Evolutionary conservation across 2,329 filamentous ascomycete species (phyloP), one percentile per base, ranked within the genome.

Genomic region (Rhynchosporium graminicola): DNA sequence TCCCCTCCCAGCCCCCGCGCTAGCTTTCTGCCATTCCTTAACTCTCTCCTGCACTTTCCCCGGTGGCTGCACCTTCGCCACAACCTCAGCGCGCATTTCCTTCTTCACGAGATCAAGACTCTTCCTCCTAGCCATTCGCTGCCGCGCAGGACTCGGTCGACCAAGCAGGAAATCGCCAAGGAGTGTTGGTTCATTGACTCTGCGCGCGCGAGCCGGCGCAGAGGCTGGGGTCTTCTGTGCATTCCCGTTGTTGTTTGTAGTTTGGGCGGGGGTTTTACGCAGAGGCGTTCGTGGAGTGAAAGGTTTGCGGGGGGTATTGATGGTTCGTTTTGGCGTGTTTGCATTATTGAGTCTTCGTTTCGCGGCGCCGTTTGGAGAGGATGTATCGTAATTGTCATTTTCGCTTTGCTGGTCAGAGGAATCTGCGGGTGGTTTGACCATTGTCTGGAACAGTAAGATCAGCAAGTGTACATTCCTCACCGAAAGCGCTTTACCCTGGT

Each of bases 11-110:
- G 87, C 88, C 5, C 83, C 83, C 40, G 88, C 89, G 71, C 89
- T 91, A 68, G 87, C 81, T 72, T 88, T 88, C 76, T 97, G 92
- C 92, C 92, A 97, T 76, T 88, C 84, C 69, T 87, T 88, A 59
- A 97, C 90, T 71, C 92, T 87, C 68, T 91, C 89, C 65, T 85
- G 85, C 54, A 96, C 89, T n/a, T 84, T 84, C 3, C 83, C 83
- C 0, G 85, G 89, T 71, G 79, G 84, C 76, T 79, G 87, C 69
- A 85, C 80, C 76, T 79, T 86, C 73, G 76, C 81, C 58, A 82
- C 84, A n/a, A 80, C 76, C 6, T 79, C 83, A 68, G 80, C 69
- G 76, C 79, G 71, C 76, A 80, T 71, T 72, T 83, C 76, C 40
- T 81, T 80, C 77, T 88, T 82, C 70, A 85, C 79, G 64, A 74